phyloP scores from a whole-genome alignment of 768 basidiomycete species.

The Podaxis sp. region DNA sequence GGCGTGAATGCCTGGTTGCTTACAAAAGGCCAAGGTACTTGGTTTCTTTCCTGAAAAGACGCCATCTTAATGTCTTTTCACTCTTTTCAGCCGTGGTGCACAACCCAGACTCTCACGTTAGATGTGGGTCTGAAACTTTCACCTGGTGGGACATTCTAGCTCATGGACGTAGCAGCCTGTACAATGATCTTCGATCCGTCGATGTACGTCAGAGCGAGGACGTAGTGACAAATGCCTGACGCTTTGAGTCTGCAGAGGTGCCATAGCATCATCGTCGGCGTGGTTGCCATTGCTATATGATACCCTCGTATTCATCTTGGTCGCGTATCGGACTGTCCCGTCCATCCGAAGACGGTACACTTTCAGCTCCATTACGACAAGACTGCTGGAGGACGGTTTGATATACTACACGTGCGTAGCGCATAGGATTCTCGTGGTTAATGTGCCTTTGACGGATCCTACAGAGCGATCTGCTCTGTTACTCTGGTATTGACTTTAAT shows the following conservation, averaged over 20 bases:
- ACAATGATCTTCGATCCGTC: slow-evolving; percentile 37
- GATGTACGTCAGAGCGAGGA: slow-evolving; percentile 25
- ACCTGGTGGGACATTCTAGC: background rate
- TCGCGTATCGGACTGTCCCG: slow-evolving; percentile 35
- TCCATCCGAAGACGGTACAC: slow-evolving; percentile 29
- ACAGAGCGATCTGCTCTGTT: slow-evolving; percentile 41
- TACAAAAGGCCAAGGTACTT: slow-evolving; percentile 42
- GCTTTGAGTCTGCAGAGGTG: slow-evolving; percentile 25
- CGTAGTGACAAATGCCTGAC: slow-evolving; percentile 15
- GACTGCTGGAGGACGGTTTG: slow-evolving; percentile 41
- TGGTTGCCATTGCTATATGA: slow-evolving; percentile 49
- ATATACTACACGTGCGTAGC: slow-evolving; percentile 40
- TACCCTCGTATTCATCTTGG: slow-evolving; percentile 38
- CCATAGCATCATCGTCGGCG: slow-evolving; percentile 41
- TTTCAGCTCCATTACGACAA: slow-evolving; percentile 26
- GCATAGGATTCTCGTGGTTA: background rate
- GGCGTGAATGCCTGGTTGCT: slow-evolving; percentile 54
- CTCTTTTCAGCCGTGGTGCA: slow-evolving; percentile 33
- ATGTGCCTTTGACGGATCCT: background rate
- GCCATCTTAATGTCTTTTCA: background rate
- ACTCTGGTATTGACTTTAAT: slow-evolving; percentile 41
- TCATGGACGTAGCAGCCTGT: slow-evolving; percentile 28
- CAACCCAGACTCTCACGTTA: slow-evolving; percentile 32
- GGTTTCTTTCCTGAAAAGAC: background rate
- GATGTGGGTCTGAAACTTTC: slow-evolving; percentile 21